Evolutionary conservation across 495 filamentous ascomycete species (phyloP).

Genomic region (Aspergillus conjunctus): DNA sequence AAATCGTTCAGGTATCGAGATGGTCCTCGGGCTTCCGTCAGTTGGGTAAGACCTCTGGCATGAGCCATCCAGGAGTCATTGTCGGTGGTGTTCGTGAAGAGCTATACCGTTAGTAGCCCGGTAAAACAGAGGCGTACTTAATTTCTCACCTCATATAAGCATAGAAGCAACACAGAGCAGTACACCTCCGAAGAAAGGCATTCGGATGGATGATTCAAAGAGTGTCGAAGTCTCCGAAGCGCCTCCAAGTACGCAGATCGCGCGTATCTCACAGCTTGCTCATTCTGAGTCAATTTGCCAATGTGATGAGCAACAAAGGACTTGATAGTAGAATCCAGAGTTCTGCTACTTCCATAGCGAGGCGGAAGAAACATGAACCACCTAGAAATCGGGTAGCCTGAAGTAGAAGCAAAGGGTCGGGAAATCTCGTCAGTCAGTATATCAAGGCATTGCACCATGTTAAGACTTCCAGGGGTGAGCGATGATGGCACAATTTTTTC

Average conservation of each 20-base stretch:
- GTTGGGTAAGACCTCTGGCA: constrained; percentile 36
- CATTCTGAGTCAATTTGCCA: constrained; percentile 28
- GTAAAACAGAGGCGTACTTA: neutral
- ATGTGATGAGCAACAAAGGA: constrained; percentile 38
- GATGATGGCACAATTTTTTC: constrained; percentile 2
- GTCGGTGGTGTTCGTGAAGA: constrained; percentile 37
- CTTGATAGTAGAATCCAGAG: constrained; percentile 35
- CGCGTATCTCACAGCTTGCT: constrained; percentile 35
- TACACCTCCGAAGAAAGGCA: constrained; percentile 35
- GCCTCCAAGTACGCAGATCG: constrained; percentile 35
- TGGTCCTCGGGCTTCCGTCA: constrained; percentile 32
- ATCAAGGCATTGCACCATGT: constrained; percentile 31
- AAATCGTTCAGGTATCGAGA: constrained; percentile 31
- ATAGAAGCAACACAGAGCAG: constrained; percentile 38
- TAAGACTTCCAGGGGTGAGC: constrained; percentile 20
- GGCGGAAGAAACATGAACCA: constrained; percentile 37
- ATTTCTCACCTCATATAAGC: constrained; percentile 37
- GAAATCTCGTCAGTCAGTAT: constrained; percentile 32
- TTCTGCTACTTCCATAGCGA: constrained; percentile 34
- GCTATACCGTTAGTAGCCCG: constrained; percentile 22
- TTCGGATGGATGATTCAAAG: constrained; percentile 29
- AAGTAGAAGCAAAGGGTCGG: constrained; percentile 20
- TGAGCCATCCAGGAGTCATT: constrained; percentile 43
- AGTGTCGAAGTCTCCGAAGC: constrained; percentile 29
- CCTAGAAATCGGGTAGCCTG: constrained; percentile 26